Conservation (phyloP, 148 eudicot species). For the Nyssa sinensis region DNA sequence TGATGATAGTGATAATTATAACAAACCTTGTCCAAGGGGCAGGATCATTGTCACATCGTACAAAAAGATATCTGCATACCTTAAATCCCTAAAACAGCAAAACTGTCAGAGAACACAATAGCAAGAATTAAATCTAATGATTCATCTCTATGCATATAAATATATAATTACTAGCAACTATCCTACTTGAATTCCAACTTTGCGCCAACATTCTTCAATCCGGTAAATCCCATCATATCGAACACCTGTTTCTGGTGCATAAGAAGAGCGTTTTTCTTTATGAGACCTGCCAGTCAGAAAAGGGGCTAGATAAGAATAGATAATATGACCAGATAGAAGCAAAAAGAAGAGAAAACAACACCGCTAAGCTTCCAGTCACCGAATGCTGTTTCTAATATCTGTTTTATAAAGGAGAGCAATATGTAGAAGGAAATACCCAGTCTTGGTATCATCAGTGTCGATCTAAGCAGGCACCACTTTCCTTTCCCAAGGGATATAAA, state of each 20-base stretch:
- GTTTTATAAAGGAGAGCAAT: background rate
- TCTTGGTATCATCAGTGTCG: no score
- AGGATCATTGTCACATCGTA: conserved; percentile 94
- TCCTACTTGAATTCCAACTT: conserved; percentile 55
- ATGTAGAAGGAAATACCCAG: background rate
- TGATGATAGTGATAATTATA: background rate
- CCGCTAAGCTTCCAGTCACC: no score
- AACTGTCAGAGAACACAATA: conserved; percentile 9
- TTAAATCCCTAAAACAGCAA: conserved; percentile 47
- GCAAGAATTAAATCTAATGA: background rate
- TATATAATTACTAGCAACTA: background rate
- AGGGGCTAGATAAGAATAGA: background rate
- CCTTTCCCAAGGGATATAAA: background rate
- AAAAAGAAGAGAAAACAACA: background rate
- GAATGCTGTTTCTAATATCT: background rate
- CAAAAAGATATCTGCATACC: conserved; percentile 84
- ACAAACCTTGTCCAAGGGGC: conserved; percentile 96
- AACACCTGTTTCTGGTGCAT: conserved; percentile 82
- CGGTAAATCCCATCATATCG: conserved; percentile 93
- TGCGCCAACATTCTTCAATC: conserved; percentile 93
- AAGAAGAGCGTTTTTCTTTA: conserved; percentile 84
- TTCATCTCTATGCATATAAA: background rate
- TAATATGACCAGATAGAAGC: background rate
- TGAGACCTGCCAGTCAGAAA: conserved; percentile 47
- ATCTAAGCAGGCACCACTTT: no score